Evolutionary conservation across 1,139 yeast species (phyloP), one percentile per base, ranked within the genome.

Genomic region (Hyphopichia pseudoburtonii): DNA sequence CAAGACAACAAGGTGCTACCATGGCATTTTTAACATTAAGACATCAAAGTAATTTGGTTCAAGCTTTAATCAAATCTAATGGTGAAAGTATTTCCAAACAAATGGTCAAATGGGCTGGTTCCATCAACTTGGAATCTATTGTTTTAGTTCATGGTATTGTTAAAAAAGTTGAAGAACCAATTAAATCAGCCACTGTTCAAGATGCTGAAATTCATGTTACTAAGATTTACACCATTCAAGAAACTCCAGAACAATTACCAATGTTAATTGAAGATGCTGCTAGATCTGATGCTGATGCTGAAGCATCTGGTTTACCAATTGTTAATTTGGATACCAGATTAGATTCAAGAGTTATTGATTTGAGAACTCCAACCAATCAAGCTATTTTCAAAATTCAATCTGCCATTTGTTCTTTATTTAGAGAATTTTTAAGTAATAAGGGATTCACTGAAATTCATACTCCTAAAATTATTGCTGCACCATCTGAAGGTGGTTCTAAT

Each of bases 401-500:
- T 33, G 98, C 90, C 52, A 95, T 94, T 41, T 80, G 94, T 60
- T 73, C 76, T 34, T 73, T 94, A 56, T 92, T 92, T 77, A 81
- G 95, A 62, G 98, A 92, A 69, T 92, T 84, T 60, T 76, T 92
- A 55, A 58, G 68, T 43, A 66, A 67, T 37, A 78, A 71, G 54
- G 80, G 80, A 16, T 92, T 92, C 66, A 79, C 82, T 32, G 99
- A 92, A 71, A 81, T 89, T 50, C 98, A 92, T 66, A 85, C 97
- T 10, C 99, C 99, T 44, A 92, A 92, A 69, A 73, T 92, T 53
- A 78, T 92, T 58, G 96, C 94, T 51, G 89, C 97, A 35, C 87
- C 98, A 27, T 85, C 96, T 43, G 99, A 92, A 73, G 97, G 97
- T 62, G 99, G 99, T 49, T 80, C 97, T 44, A 90, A 89, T 61